phyloP scores from a whole-genome alignment of 179 eudicot species.

The Beta lomatogona region DNA sequence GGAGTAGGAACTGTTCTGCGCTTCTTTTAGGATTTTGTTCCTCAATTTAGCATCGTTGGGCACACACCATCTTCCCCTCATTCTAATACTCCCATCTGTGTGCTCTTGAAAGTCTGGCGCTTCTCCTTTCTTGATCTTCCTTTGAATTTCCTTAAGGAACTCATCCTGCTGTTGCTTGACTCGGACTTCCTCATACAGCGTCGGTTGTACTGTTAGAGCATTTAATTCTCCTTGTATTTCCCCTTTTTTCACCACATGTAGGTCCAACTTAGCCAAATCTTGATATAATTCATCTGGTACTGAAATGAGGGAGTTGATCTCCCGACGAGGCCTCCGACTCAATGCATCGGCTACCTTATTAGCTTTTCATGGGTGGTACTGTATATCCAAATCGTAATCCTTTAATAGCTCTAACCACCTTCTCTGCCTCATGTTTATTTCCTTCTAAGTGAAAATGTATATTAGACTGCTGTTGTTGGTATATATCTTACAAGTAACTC shows the following conservation, averaged over 20 bases:
- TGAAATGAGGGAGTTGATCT: background rate
- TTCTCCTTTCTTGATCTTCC: background rate
- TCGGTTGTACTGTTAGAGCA: background rate
- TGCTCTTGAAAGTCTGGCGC: background rate
- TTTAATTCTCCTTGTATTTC: background rate
- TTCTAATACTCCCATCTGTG: background rate
- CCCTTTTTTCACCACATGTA: background rate
- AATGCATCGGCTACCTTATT: background rate
- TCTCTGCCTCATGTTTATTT: background rate
- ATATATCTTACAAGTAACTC: background rate
- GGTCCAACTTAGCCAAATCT: background rate
- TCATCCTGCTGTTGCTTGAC: background rate
- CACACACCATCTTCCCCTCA: background rate
- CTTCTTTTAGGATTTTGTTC: background rate
- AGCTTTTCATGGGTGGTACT: background rate
- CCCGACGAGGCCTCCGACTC: background rate
- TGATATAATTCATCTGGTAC: background rate
- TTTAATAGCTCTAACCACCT: background rate
- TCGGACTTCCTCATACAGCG: background rate
- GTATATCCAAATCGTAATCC: background rate
- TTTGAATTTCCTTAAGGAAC: background rate
- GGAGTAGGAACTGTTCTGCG: background rate
- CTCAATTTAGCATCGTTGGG: background rate
- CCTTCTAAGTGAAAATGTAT: background rate
- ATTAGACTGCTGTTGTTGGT: background rate